Base-by-base conservation (phyloP, 148 eudicot species). In the Limonium bicolor region DNA sequence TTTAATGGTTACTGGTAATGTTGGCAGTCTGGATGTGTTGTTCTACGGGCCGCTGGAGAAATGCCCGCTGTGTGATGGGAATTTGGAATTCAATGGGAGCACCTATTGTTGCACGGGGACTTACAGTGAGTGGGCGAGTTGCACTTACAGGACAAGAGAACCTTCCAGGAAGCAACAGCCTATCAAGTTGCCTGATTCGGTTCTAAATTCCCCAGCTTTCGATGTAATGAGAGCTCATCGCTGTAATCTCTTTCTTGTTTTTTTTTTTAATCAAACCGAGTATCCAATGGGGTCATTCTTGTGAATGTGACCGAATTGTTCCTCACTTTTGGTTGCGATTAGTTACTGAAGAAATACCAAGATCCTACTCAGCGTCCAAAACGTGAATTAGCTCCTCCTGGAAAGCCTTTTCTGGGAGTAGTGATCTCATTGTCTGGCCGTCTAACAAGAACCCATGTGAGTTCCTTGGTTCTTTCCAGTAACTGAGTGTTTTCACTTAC, bases 91-190 rank as follows among this genome's bases (percentile, higher is more conserved):
- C 55, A 59, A 28, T 19, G 77, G 69, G 7, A 58, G 40, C 3
- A 56, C 27, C 21, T 86, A 74, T 50, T 36, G 51, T 2, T 81
- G 95, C 54, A 70, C 50, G 1, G 95, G 93, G 3, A 55, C 55
- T 5, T 64, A 69, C 15, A 86, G 86, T 30, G 86, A 77, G 64
- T 86, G 95, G 95, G 70, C 93, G 5, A 60, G 61, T 18, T 86
- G 93, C 60, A 72, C 71, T 13, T 80, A 55, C 66, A 69, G 46
- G 48, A 77, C 92, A 2, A 61, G 55, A 26, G 74, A 64, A 26
- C 80, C 92, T 32, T 77, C 69, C 0, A 67, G 95, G 39, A 66
- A 38, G 20, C 54, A 69, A 7, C 70, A 65, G 19, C 63, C 67
- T 2, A 35, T 70, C 43, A 71, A 71, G 41, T 41, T 77, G 6